Evolutionary conservation across 2,329 filamentous ascomycete species (phyloP).

Genomic region (Colletotrichum sp.): DNA sequence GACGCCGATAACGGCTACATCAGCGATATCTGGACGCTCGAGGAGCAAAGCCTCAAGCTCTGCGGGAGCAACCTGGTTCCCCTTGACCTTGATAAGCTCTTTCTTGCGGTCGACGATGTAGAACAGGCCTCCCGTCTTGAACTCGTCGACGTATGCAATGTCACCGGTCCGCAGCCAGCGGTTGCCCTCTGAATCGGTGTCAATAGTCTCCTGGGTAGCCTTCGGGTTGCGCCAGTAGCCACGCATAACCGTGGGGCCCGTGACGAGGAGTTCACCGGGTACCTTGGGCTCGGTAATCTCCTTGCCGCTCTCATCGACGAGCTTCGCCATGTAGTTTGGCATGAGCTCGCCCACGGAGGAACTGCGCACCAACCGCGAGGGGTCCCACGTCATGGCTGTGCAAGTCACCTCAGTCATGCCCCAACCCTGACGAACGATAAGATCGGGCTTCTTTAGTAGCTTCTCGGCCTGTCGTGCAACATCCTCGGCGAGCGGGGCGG

Average conservation of each 20-base stretch:
- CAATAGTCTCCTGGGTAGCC: constrained; percentile 66
- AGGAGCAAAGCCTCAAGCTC: constrained; percentile 46
- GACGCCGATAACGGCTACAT: constrained; percentile 71
- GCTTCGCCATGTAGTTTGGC: constrained; percentile 71
- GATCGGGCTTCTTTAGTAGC: constrained; percentile 33
- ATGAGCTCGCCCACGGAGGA: constrained; percentile 68
- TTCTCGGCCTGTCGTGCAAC: constrained; percentile 62
- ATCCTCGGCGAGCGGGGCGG: constrained; percentile 70
- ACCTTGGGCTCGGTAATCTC: constrained; percentile 56
- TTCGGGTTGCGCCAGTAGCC: constrained; percentile 77
- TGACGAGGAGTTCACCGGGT: constrained; percentile 75
- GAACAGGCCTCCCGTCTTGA: constrained; percentile 53
- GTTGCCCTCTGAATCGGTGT: constrained; percentile 49
- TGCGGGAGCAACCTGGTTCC: constrained; percentile 63
- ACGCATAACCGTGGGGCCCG: constrained; percentile 74
- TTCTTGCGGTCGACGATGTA: constrained; percentile 77
- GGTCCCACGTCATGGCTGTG: constrained; percentile 69
- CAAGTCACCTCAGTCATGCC: constrained; percentile 89
- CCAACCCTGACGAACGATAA: constrained; percentile 71
- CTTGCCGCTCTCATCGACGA: constrained; percentile 63
- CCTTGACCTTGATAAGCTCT: constrained; percentile 68
- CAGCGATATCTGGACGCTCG: constrained; percentile 52
- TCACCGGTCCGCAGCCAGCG: constrained; percentile 80
- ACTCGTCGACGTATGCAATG: constrained; percentile 68
- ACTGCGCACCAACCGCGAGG: constrained; percentile 43